These are phyloP conservation scores for Heteromeles arbutifolia DNA, from an alignment of 306 rosid species.

Conservation along the genomic window DNA sequence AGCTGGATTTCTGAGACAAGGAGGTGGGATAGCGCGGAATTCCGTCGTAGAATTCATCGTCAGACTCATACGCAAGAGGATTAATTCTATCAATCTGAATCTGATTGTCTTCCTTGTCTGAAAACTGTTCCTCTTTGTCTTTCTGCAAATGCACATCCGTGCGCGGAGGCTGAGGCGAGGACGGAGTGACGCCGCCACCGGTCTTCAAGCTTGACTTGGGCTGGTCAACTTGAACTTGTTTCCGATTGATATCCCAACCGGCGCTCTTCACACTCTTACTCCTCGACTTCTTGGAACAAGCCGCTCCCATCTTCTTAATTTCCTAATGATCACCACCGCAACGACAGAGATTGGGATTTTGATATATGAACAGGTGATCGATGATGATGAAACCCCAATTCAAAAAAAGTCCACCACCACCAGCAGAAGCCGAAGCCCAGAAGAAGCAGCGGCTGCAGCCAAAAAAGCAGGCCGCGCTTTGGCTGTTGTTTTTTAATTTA, in stretches of 20 bases:
- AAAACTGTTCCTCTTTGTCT: neutral
- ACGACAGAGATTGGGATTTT: neutral
- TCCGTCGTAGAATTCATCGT: slow-evolving; percentile 70
- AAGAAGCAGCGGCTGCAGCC: neutral
- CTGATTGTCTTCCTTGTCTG: neutral
- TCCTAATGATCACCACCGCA: too few relatives aligned
- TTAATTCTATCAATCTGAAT: neutral
- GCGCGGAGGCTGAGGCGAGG: neutral
- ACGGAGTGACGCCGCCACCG: neutral
- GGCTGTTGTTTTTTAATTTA: neutral
- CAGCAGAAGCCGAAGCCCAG: neutral
- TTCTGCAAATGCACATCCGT: neutral
- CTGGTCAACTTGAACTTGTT: slow-evolving; percentile 16
- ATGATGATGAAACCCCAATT: neutral
- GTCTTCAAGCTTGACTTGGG: neutral
- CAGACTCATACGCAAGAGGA: neutral
- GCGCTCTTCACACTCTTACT: slow-evolving; percentile 28
- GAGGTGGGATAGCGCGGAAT: slow-evolving; percentile 46
- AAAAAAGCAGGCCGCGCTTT: neutral
- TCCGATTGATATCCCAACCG: slow-evolving; percentile 25
- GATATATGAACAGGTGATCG: neutral
- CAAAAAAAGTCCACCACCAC: neutral
- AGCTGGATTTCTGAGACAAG: slow-evolving; percentile 54
- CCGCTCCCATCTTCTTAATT: slow-evolving; percentile 48
- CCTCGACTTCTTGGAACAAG: slow-evolving; percentile 42